Conservation (phyloP, 2,329 filamentous ascomycete species). For the Cladosporium sphaerospermum region DNA sequence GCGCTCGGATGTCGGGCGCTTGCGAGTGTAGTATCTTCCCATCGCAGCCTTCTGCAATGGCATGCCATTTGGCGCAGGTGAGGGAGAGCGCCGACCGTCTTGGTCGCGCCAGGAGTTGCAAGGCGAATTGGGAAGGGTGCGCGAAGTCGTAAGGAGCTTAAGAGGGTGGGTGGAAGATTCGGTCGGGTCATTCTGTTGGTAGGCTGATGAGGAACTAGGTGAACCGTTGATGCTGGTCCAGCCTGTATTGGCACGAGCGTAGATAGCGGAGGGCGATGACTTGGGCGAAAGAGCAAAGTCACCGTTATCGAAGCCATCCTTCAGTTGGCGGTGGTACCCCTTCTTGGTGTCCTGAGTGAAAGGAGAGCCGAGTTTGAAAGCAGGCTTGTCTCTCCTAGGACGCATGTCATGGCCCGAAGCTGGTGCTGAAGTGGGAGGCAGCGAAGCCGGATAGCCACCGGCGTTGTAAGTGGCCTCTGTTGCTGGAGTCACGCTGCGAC, state of each 20-base stretch:
- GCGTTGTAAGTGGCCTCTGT: neutral
- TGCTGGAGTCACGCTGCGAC: conserved; percentile 15
- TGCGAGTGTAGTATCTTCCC: neutral
- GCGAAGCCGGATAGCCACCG: conserved; percentile 5
- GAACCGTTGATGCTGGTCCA: conserved; percentile 26
- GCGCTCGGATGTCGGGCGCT: neutral
- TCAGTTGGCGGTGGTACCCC: conserved; percentile 11
- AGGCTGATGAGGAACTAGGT: neutral
- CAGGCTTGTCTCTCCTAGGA: conserved; percentile 14
- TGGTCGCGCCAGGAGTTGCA: conserved; percentile 1
- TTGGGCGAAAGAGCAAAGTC: conserved; percentile 29
- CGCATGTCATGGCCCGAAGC: conserved; percentile 8
- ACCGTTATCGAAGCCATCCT: conserved; percentile 7
- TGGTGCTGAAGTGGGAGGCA: conserved; percentile 17
- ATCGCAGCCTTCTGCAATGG: neutral
- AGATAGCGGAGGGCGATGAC: conserved; percentile 9
- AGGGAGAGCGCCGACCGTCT: conserved; percentile 1
- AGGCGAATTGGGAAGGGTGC: too few relatives aligned
- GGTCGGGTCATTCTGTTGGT: conserved; percentile 5
- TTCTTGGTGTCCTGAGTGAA: conserved; percentile 18
- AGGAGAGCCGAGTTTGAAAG: conserved; percentile 22
- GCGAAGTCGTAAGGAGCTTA: neutral
- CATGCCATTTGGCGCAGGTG: neutral
- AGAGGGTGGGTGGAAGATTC: neutral
- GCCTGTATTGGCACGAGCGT: conserved; percentile 9